Percentiles rank a stretch among this genome's conserved stretches.
phyloP scores from a whole-genome alignment of 441 rosid species.

The Biscutella laevigata region DNA sequence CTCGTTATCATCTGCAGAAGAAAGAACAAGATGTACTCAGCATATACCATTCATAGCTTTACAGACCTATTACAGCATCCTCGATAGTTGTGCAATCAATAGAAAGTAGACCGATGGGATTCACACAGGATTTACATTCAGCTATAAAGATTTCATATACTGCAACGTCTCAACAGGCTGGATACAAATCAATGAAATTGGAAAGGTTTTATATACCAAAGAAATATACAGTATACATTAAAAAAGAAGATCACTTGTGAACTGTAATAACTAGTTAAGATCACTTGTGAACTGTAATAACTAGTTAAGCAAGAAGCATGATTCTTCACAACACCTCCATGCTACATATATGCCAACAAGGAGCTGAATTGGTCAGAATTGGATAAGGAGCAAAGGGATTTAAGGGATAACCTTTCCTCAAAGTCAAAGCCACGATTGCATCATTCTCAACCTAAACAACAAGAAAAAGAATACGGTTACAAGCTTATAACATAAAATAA shows the following conservation, averaged over 20 bases:
- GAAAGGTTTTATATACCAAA: slow-evolving; percentile 1
- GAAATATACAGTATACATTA: too few species aligned
- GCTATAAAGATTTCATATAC: not conserved
- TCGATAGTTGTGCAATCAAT: not conserved
- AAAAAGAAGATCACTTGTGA: not conserved
- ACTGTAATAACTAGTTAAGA: too few species aligned
- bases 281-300: not conserved
- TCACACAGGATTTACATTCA: not conserved
- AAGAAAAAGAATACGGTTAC: not conserved
- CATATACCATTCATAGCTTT: slow-evolving; percentile 1
- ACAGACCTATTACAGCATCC: slow-evolving; percentile 1
- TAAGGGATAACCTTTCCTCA: slow-evolving; percentile 58
- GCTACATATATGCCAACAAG: not conserved
- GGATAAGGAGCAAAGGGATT: slow-evolving; percentile 12
- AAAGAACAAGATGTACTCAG: not conserved
- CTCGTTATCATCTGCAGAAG: slow-evolving; percentile 54
- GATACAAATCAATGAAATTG: not conserved
- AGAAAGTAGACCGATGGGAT: not conserved
- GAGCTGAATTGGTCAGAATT: not conserved
- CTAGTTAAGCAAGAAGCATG: not conserved
- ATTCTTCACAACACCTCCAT: not conserved
- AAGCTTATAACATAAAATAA: not conserved
- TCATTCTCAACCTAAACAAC: slow-evolving; percentile 87
- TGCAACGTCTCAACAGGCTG: not conserved
- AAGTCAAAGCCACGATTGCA: slow-evolving; percentile 78